Percentiles rank a stretch among this genome's conserved stretches.
These are phyloP conservation scores for Trichoderma oligosporum DNA, from an alignment of 2,329 filamentous ascomycete genomes.

Conservation along the genomic window DNA sequence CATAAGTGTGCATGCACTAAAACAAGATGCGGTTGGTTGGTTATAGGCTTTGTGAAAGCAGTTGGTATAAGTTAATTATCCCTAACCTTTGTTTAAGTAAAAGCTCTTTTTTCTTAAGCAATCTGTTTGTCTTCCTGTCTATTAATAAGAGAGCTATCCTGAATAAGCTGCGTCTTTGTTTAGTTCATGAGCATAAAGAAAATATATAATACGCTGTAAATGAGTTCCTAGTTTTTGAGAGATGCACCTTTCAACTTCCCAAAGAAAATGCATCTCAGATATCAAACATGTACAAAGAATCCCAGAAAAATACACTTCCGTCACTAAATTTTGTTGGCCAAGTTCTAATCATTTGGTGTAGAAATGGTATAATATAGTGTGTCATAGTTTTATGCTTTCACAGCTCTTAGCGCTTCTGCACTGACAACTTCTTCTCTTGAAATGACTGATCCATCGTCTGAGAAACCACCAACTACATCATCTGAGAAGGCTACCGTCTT, in stretches of 20 bases:
- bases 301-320: background rate
- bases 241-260: background rate
- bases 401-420: background rate
- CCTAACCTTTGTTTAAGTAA: background rate
- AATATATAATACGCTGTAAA: conserved; percentile 4
- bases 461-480: conserved; percentile 41
- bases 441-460: conserved; percentile 28
- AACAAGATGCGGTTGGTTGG: too few species aligned
- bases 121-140: background rate
- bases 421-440: background rate
- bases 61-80: too few species aligned
- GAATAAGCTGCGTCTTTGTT: background rate
- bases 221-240: background rate
- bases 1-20: too few species aligned
- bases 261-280: background rate
- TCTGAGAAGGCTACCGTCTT: conserved; percentile 64
- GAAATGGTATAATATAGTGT: background rate
- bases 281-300: background rate
- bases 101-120: background rate
- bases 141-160: background rate
- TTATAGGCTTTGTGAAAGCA: too few species aligned
- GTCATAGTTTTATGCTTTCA: background rate
- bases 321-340: background rate
- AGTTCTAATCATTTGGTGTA: too few species aligned
- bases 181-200: background rate